phyloP scores from a whole-genome alignment of 306 rosid species.

The Acacia confusa region DNA sequence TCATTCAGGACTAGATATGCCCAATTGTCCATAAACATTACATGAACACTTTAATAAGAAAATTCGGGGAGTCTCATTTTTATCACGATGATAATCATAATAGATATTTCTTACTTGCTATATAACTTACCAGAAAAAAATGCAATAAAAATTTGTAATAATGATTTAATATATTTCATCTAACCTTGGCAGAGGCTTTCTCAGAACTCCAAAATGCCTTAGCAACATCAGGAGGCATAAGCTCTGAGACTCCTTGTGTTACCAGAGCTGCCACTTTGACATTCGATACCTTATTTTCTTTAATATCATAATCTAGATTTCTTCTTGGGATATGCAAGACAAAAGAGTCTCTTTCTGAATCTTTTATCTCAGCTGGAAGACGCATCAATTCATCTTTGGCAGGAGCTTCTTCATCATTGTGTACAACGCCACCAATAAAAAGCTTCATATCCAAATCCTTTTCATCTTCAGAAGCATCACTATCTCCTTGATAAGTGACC shows the following conservation, averaged over 20 bases:
- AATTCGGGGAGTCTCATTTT: not conserved
- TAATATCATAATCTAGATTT: conserved; percentile 57
- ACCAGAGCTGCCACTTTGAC: conserved; percentile 83
- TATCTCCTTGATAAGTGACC: conserved; percentile 60
- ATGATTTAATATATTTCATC: conserved; percentile 23
- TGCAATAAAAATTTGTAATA: not conserved
- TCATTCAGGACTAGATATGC: conserved; percentile 18
- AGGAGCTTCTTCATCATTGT: conserved; percentile 72
- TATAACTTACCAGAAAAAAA: conserved; percentile 20
- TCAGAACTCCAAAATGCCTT: conserved; percentile 84
- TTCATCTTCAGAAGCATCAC: conserved; percentile 60
- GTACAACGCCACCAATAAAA: conserved; percentile 88
- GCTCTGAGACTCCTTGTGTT: conserved; percentile 81
- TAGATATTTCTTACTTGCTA: not conserved
- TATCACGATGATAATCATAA: conserved; percentile 13
- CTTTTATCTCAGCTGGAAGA: conserved; percentile 83
- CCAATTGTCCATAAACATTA: not conserved
- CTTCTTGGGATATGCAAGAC: conserved; percentile 68
- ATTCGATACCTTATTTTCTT: conserved; percentile 59
- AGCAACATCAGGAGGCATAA: conserved; percentile 95
- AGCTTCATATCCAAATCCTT: conserved; percentile 87
- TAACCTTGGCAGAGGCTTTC: conserved; percentile 90
- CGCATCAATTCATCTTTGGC: conserved; percentile 73
- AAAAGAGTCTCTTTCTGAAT: conserved; percentile 82
- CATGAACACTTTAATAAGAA: not conserved